Evolutionary conservation across 495 filamentous ascomycete genomes (phyloP).

Genomic region (Penicillium parvum): DNA sequence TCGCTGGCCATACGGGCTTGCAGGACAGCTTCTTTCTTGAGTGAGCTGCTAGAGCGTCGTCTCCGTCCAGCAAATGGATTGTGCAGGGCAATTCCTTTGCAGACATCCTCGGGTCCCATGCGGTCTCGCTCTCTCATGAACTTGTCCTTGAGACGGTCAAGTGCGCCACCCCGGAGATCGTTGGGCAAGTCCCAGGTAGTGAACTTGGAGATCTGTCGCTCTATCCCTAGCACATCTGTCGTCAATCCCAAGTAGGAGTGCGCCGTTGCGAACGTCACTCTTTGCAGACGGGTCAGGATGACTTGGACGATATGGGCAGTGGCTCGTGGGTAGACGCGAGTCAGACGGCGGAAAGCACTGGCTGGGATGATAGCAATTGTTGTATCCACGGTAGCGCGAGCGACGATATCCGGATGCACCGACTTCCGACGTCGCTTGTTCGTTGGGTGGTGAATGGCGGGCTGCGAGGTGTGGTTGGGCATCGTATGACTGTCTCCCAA

Average conservation of each 20-base stretch:
- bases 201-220: constrained; percentile 86
- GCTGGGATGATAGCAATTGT: constrained; percentile 98
- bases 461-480: constrained; percentile 14
- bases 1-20: constrained; percentile 52
- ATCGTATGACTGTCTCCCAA: constrained; percentile 50
- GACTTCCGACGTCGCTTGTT: constrained; percentile 55
- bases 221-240: constrained; percentile 83
- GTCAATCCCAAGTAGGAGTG: constrained; percentile 91
- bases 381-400: constrained; percentile 92
- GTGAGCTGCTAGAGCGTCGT: constrained; percentile 64
- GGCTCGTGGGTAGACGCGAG: constrained; percentile 91
- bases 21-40: constrained; percentile 78
- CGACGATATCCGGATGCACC: constrained; percentile 94
- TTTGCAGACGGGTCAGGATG: constrained; percentile 87
- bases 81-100: constrained; percentile 93
- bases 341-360: constrained; percentile 88
- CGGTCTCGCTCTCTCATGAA: constrained; percentile 83
- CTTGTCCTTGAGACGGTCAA: constrained; percentile 88
- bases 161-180: constrained; percentile 76
- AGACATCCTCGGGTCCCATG: constrained; percentile 74
- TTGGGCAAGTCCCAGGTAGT: constrained; percentile 90
- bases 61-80: constrained; percentile 67
- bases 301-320: constrained; percentile 97
- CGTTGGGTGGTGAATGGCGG: not conserved
- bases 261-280: constrained; percentile 89